phyloP scores from a whole-genome alignment of 148 eudicot species.

The Simmondsia chinensis region DNA sequence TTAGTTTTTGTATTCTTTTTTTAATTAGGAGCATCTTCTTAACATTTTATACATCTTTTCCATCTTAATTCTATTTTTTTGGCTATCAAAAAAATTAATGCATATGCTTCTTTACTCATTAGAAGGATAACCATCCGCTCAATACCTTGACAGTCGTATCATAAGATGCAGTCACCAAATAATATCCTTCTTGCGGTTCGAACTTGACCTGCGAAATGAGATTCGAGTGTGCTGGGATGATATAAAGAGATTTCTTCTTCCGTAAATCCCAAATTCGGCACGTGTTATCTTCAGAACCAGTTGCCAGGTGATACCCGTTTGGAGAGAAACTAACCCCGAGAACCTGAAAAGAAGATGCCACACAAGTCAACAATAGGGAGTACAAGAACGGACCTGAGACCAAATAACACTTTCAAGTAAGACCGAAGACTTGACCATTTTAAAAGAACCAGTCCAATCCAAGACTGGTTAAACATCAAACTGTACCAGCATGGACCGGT shows the following conservation, averaged over 20 bases:
- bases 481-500: no score
- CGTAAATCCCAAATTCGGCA: constrained; percentile 93
- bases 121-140: background rate
- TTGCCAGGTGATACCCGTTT: constrained; percentile 88
- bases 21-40: no score
- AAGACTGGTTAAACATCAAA: no score
- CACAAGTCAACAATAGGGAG: constrained; percentile 3
- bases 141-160: constrained; percentile 89
- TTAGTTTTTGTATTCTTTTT: no score
- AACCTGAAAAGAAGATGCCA: constrained; percentile 37
- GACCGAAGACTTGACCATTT: no score
- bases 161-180: constrained; percentile 78
- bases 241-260: constrained; percentile 66
- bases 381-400: no score
- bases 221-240: constrained; percentile 87
- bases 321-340: constrained; percentile 78
- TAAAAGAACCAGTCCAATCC: no score
- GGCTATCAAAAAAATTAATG: no score
- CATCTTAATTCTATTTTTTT: no score
- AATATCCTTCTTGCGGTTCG: constrained; percentile 98
- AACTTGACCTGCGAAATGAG: constrained; percentile 89
- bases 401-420: no score
- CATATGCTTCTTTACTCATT: background rate
- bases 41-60: no score
- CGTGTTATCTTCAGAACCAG: constrained; percentile 94